These are phyloP conservation scores for Albifimbria verrucaria DNA, from an alignment of 2,329 filamentous ascomycete species.

Conservation along the genomic window DNA sequence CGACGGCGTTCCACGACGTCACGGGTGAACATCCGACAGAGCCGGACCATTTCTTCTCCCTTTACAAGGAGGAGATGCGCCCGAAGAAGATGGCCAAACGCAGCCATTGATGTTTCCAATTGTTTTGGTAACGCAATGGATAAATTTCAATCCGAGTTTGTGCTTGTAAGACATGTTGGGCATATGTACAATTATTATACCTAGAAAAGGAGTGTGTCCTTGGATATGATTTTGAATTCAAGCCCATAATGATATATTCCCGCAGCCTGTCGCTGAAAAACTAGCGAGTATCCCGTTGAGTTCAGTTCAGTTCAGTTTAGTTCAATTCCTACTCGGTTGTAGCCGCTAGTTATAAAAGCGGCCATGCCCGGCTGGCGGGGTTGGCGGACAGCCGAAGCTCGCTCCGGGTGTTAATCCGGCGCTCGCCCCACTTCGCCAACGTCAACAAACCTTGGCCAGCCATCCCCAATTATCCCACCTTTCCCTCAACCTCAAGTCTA, in stretches of 20 bases:
- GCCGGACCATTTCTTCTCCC: slow-evolving; percentile 45
- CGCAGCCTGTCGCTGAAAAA: too few relatives aligned
- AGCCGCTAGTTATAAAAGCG: not conserved
- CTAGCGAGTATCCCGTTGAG: too few relatives aligned
- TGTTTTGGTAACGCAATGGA: too few relatives aligned
- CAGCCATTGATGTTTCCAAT: too few relatives aligned
- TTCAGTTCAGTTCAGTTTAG: not conserved
- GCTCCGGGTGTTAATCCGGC: not conserved
- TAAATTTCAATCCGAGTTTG: too few relatives aligned
- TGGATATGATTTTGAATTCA: too few relatives aligned
- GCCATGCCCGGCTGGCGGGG: not conserved
- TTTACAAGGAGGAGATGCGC: slow-evolving; percentile 28
- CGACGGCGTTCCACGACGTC: slow-evolving; percentile 46
- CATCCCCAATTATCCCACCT: not conserved
- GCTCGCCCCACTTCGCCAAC: not conserved
- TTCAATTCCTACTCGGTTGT: slow-evolving; percentile 1
- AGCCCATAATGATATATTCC: too few relatives aligned
- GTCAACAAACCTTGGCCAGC: not conserved
- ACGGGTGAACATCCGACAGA: slow-evolving; percentile 43
- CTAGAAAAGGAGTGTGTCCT: too few relatives aligned
- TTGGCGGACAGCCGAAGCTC: slow-evolving; percentile 1
- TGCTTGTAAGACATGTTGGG: too few relatives aligned
- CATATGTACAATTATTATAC: too few relatives aligned
- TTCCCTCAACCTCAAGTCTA: not conserved
- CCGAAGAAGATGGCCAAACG: slow-evolving; percentile 13